A percentile compares a stretch with the other conserved stretches of the same genome.
phyloP scores from a whole-genome alignment of 768 basidiomycete genomes.

The Suillus fuscotomentosus region DNA sequence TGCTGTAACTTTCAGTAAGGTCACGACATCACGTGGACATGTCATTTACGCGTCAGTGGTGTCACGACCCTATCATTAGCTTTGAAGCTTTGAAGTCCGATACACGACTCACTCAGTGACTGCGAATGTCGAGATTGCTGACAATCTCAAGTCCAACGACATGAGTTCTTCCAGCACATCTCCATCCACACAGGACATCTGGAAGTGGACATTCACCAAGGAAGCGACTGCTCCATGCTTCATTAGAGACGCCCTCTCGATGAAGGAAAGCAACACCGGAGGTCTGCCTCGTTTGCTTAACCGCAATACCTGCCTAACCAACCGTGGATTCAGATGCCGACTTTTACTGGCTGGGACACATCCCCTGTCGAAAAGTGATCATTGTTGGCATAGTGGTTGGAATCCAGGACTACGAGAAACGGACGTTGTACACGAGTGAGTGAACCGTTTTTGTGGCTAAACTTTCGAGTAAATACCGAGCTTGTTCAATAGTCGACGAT shows the following conservation, averaged over 20 bases:
- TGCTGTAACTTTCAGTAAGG: background rate
- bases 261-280: slow-evolving; percentile 38
- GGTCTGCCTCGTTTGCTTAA: slow-evolving; percentile 19
- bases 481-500: slow-evolving; percentile 59
- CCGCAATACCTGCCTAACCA: slow-evolving; percentile 1
- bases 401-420: slow-evolving; percentile 55
- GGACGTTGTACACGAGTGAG: slow-evolving; percentile 59
- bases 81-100: background rate
- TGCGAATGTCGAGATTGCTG: background rate
- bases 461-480: slow-evolving; percentile 7
- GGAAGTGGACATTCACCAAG: slow-evolving; percentile 55
- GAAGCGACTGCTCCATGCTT: slow-evolving; percentile 58
- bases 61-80: background rate
- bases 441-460: background rate
- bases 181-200: slow-evolving; percentile 22
- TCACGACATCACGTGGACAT: background rate
- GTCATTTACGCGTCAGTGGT: background rate
- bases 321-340: slow-evolving; percentile 41
- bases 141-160: background rate
- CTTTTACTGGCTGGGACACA: slow-evolving; percentile 69
- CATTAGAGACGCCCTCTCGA: slow-evolving; percentile 47
- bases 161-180: slow-evolving; percentile 1
- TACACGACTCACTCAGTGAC: background rate
- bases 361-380: slow-evolving; percentile 65
- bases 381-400: slow-evolving; percentile 68